Base-by-base conservation (phyloP, 495 filamentous ascomycete species). In the Amphirosellinia nigrospora region DNA sequence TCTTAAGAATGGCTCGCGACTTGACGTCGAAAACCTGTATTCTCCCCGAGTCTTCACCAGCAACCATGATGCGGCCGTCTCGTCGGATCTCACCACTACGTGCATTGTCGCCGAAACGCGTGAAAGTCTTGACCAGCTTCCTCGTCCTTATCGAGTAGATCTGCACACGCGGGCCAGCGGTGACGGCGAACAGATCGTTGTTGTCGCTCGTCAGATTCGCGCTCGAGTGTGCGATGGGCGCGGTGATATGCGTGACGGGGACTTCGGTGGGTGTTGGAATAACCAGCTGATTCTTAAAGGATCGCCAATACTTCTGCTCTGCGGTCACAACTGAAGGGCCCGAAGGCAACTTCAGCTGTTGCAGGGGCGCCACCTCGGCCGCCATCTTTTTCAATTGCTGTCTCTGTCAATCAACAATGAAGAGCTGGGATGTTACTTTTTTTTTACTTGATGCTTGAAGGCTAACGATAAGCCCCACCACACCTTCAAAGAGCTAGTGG, bases 261-360 rank as follows among this genome's bases (percentile, higher is more conserved):
- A 89, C 90, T 78, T 92, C 91, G 71, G 94, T 90, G 55, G 92
- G 91, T 45, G 96, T 95, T 10, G 95, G 92, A 53, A 98, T 88
- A 36, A 92, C 86, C 56, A 94, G 89, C 39, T 93, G 91, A 53
- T 94, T 95, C 79, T 90, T 92, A 85, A 99, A 99, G 43, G 90
- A 90, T 72, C 89, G 89, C 94, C 96, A 99, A 85, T 98, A 98
- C 72, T 89, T 86, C 81, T 98, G 94, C 82, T 99, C 96, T 55
- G 94, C 89, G 5, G 94, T 97, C 34, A 91, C 76, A 61, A 89
- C 87, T 26, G 86, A 86, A 66, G 92, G 91, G 41, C 90, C 91
- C 30, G 87, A 82, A 36, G 95, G 90, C 72, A 97, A 89, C 86
- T 94, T 96, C 79, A 97, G 81, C 76, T 89, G 91, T 78, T 90